Conservation (phyloP, 2,329 filamentous ascomycete species). For the Monosporascus sp. region DNA sequence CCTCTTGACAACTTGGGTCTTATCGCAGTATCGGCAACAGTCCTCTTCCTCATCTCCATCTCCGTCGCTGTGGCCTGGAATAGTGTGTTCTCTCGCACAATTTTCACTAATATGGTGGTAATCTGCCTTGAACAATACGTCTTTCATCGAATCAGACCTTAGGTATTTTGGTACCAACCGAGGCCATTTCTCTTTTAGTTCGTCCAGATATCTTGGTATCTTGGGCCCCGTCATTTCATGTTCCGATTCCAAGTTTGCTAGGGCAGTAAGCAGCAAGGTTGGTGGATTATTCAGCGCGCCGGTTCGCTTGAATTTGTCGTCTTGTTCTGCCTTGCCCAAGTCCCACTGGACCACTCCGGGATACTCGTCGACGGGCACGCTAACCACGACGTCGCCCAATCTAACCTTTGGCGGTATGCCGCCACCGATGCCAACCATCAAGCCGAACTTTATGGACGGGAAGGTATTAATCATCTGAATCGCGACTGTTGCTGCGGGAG, state of each 20-base stretch:
- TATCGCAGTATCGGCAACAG: conserved; percentile 12
- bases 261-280: conserved; percentile 10
- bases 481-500: conserved; percentile 26
- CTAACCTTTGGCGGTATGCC: conserved; percentile 15
- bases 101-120: conserved; percentile 2
- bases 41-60: conserved; percentile 8
- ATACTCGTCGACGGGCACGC: conserved; percentile 6
- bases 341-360: conserved; percentile 22
- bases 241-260: conserved; percentile 9
- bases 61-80: neutral
- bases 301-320: conserved; percentile 10
- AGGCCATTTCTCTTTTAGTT: conserved; percentile 11
- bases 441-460: conserved; percentile 27
- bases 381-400: conserved; percentile 23
- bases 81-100: neutral
- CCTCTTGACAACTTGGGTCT: conserved; percentile 8
- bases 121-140: conserved; percentile 9
- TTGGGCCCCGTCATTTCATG: conserved; percentile 10
- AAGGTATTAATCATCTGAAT: conserved; percentile 27
- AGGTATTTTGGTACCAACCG: conserved; percentile 11
- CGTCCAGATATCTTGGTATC: conserved; percentile 12
- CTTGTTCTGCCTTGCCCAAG: conserved; percentile 12
- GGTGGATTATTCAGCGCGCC: conserved; percentile 16
- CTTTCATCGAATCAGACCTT: conserved; percentile 8
- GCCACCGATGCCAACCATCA: conserved; percentile 39